Base-by-base conservation (phyloP, 108 stramenopile species). In the Nitzschia sp. region DNA sequence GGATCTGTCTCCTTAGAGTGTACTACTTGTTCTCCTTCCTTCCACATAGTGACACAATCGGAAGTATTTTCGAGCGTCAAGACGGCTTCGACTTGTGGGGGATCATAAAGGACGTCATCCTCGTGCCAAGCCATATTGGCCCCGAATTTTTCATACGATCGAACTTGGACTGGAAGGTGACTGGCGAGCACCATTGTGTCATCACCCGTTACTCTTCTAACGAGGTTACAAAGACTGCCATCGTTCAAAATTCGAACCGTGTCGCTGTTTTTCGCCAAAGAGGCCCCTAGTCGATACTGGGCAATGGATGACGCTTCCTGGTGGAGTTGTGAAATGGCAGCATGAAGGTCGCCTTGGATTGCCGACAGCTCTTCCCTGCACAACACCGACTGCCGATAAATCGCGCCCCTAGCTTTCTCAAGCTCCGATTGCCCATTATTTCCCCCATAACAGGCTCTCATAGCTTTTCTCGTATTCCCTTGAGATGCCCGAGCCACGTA, bases 41-140 rank as follows among this genome's bases (percentile, higher is more conserved):
- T 55, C 88, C 88, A 89, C 77, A 82, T 69, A 45, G 91, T 92
- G 27, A 27, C 52, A 53, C 91, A 92, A 77, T 92, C 86, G n/a
- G 91, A 92, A 34, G 58, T 87, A 63, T 92, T 92, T 47, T 92
- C 91, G 27, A 92, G 15, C 8, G 91, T 92, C 23, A 87, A 54
- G 0, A 92, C 83, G 15, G 85, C 80, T 72, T 92, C 91, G 13
- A 92, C 11, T 69, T 92, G 88, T 23, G 78, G 77, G 11, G 86
- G 84, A 61, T 75, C 59, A 65, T 80, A 92, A 11, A 92, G 44
- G 0, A 89, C 59, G 55, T 92, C 88, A 70, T 89, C 91, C 15
- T 68, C 45, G 56, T 89, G 91, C 86, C 85, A 88, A 46, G 84
- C 85, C 91, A 89, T 89, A 27, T 78, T 65, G 2, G 91, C 84